phyloP scores from a whole-genome alignment of 805 yeast genomes.

The Maudiozyma bulderi region DNA sequence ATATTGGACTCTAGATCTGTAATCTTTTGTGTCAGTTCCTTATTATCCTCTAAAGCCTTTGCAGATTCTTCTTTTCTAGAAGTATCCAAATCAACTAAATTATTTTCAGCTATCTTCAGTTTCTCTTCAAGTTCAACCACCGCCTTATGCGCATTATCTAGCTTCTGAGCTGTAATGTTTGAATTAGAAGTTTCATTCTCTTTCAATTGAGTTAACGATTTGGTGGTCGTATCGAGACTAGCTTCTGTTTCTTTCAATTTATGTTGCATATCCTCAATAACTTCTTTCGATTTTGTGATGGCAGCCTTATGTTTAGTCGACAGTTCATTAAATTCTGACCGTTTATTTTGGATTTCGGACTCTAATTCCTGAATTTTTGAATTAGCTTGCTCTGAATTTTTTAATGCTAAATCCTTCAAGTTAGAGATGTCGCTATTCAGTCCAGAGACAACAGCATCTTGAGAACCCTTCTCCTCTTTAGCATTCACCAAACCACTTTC shows the following conservation, averaged over 20 bases:
- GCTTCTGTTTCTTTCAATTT: neutral
- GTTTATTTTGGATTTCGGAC: neutral
- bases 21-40: neutral
- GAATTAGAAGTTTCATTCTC: neutral
- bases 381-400: too few species aligned
- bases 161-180: neutral
- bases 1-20: neutral
- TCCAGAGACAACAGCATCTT: too few species aligned
- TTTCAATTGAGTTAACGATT: neutral
- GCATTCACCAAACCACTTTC: too few species aligned
- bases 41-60: neutral
- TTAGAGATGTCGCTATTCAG: too few species aligned
- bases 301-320: neutral
- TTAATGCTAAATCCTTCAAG: too few species aligned
- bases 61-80: neutral
- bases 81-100: neutral
- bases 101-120: neutral
- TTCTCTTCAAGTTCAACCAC: neutral
- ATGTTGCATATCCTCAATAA: neutral
- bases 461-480: too few species aligned
- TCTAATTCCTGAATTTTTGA: neutral
- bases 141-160: neutral
- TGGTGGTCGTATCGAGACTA: neutral
- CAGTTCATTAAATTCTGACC: neutral
- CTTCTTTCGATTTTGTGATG: neutral